phyloP scores from a whole-genome alignment of 768 basidiomycete species.

The Asterophora parasitica region DNA sequence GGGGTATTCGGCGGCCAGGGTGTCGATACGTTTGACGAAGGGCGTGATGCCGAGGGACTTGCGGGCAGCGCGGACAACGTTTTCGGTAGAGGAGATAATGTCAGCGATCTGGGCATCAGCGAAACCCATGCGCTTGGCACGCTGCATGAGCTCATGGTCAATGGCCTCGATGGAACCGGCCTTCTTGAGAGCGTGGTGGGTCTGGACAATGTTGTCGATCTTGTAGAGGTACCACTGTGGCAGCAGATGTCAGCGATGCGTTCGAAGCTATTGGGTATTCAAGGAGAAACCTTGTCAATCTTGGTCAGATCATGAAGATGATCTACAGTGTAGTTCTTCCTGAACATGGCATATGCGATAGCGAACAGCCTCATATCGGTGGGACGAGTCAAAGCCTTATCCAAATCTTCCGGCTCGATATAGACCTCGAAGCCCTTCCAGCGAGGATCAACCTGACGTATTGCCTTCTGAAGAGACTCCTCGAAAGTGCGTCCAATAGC shows the following conservation, averaged over 20 bases:
- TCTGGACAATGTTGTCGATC: slow-evolving; percentile 96
- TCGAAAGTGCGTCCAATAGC: slow-evolving; percentile 99
- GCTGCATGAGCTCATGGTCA: slow-evolving; percentile 71
- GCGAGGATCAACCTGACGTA: slow-evolving; percentile 94
- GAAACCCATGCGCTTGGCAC: slow-evolving; percentile 94
- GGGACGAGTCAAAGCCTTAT: slow-evolving; percentile 71
- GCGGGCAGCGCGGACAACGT: slow-evolving; percentile 74
- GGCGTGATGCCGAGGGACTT: slow-evolving; percentile 88
- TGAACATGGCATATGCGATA: slow-evolving; percentile 97
- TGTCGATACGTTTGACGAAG: slow-evolving; percentile 99
- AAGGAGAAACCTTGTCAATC: slow-evolving; percentile 79
- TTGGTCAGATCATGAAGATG: slow-evolving; percentile 90
- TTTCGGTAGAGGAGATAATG: slow-evolving; percentile 69
- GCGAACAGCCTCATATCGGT: slow-evolving; percentile 97
- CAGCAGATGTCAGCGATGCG: not conserved
- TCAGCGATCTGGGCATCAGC: slow-evolving; percentile 90
- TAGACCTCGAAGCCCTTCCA: slow-evolving; percentile 98
- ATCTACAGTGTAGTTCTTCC: slow-evolving; percentile 87
- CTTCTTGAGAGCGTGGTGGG: slow-evolving; percentile 68
- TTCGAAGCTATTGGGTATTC: not conserved
- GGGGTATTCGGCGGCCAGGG: slow-evolving; percentile 96
- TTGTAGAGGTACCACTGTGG: slow-evolving; percentile 95
- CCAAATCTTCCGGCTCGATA: slow-evolving; percentile 80
- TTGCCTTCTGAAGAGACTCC: slow-evolving; percentile 96
- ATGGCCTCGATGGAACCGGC: slow-evolving; percentile 67